phyloP scores from a whole-genome alignment of 2,329 filamentous ascomycete species.

The Neofusicoccum parvum region DNA sequence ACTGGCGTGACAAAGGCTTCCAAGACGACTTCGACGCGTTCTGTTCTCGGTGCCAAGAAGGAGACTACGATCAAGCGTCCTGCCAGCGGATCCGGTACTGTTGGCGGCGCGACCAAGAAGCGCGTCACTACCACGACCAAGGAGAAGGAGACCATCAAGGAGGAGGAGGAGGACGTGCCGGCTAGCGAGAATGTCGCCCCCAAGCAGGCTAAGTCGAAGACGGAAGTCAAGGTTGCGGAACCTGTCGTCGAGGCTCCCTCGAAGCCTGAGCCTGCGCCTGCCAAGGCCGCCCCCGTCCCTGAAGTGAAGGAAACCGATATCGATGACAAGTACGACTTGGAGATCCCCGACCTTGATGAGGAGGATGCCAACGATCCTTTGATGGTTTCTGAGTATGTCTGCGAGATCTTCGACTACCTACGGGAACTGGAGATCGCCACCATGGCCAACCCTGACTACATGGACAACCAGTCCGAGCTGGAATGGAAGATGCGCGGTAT shows the following conservation, averaged over 20 bases:
- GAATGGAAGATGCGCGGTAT: constrained; percentile 99
- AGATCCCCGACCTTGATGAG: constrained; percentile 67
- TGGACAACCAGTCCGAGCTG: constrained; percentile 89
- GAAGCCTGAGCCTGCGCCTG: constrained; percentile 31
- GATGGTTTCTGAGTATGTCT: constrained; percentile 97
- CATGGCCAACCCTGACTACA: constrained; percentile 91
- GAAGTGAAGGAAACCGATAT: constrained; percentile 34
- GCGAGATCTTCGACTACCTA: constrained; percentile 96
- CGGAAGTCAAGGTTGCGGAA: constrained; percentile 27
- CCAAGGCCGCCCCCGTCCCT: constrained; percentile 27
- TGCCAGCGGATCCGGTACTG: constrained; percentile 70
- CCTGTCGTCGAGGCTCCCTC: constrained; percentile 34
- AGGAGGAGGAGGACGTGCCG: constrained; percentile 59
- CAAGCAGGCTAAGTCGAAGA: constrained; percentile 28
- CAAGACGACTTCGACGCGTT: constrained; percentile 61
- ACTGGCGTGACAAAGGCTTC: constrained; percentile 79
- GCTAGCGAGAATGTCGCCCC: constrained; percentile 68
- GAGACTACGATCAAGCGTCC: constrained; percentile 74
- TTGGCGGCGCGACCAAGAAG: constrained; percentile 69
- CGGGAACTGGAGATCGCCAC: constrained; percentile 78
- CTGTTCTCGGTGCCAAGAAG: constrained; percentile 67
- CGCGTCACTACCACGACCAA: constrained; percentile 57
- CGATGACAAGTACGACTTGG: constrained; percentile 18
- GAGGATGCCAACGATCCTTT: constrained; percentile 92
- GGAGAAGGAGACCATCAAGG: constrained; percentile 49